Evolutionary conservation across 1,284 basidiomycete genomes (phyloP).

Genomic region (Cryptococcus jaspeensis): DNA sequence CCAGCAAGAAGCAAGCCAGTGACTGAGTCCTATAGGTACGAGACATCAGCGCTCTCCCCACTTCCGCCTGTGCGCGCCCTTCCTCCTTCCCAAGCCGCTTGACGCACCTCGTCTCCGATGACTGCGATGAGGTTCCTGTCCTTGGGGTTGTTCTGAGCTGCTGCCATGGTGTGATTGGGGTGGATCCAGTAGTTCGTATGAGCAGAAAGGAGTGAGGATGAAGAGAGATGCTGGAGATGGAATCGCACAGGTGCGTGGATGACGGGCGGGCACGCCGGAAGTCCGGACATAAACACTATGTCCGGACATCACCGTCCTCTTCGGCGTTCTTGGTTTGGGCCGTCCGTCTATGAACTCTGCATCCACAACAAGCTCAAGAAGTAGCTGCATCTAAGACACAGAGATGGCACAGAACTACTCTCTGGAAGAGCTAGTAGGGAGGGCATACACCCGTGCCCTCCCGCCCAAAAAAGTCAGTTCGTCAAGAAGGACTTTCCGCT

Average conservation of each 20-base stretch:
- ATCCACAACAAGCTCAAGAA: background rate
- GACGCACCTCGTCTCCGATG: constrained; percentile 85
- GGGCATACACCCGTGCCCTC: constrained; percentile 20
- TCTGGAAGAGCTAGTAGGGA: constrained; percentile 12
- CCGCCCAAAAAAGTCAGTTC: constrained; percentile 12
- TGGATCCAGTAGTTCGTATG: background rate
- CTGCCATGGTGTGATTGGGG: constrained; percentile 22
- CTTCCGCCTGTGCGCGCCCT: background rate
- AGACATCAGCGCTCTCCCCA: background rate
- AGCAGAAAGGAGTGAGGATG: constrained; percentile 1
- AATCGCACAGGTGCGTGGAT: no score
- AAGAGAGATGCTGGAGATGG: background rate
- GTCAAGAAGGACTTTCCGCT: background rate
- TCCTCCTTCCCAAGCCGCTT: background rate
- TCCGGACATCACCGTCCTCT: no score
- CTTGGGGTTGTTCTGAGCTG: constrained; percentile 55
- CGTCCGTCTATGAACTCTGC: no score
- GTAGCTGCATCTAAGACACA: background rate
- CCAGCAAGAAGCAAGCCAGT: constrained; percentile 90
- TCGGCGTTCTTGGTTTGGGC: no score
- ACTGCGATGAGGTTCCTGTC: constrained; percentile 85
- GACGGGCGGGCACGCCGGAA: no score
- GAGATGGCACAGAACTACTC: no score
- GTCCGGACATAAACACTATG: no score
- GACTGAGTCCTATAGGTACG: constrained; percentile 75